Base-by-base conservation (phyloP, 176 grass and related monocot species). In the Triticum urartu region DNA sequence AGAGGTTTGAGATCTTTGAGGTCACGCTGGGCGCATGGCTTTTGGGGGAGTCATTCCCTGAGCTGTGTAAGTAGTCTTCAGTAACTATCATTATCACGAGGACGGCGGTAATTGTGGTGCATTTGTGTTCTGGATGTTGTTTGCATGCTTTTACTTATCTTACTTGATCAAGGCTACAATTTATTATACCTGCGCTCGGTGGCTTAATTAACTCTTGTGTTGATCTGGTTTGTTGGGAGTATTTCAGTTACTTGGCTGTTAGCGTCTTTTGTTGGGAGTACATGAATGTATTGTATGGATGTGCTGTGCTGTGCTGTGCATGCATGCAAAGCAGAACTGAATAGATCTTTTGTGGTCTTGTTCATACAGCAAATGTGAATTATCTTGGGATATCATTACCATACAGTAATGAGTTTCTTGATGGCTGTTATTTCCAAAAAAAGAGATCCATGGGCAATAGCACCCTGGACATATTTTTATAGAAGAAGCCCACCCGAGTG, bases 131-230 rank as follows among this genome's bases (percentile, higher is more conserved):
- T 11, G 11, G 9, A 40, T 0, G 5, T 15, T 65, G 61, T 22
- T 48, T 39, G 63, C 72, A 78, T 82, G 88, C 52, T 69, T 13
- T 26, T 81, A 65, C 83, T 39, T 50, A 69, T 82, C 48, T 64
- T 52, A 50, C 32, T 81, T 68, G 38, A 30, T 24, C 9, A 64
- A 83, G 6, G 32, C 21, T 3, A 38, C 33, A 87, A 59, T 24
- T 64, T 43, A n/a, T 54, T 36, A 39, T 70, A 56, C n/a, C 7
- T 20, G 61, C 5, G 14, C 8, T 48, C 0, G 0, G 11, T 66
- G 28, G 11, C 9, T 4, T 78, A 39, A 77, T 15, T 18, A 71
- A 15, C 3, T 28, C 59, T 85, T 77, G 14, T 30, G 8, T 12
- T 32, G 17, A 48, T 76, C 75, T 58, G 43, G 45, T 40, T 72